Evolutionary conservation across 805 yeast species (phyloP), one percentile per base, ranked within the genome.

Genomic region (Candida taoyuanica): DNA sequence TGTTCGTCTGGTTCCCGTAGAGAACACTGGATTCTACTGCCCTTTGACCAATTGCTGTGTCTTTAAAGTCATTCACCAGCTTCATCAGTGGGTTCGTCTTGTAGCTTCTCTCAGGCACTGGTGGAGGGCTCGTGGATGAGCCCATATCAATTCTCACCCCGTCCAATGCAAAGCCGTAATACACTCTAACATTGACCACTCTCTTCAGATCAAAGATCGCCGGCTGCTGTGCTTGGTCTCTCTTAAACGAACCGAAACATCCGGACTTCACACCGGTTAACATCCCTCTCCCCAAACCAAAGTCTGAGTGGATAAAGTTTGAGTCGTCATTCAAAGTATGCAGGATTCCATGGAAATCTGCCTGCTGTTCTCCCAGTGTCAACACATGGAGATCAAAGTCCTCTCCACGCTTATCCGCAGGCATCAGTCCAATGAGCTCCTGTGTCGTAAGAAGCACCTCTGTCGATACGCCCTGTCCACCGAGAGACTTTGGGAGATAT

Each of bases 81-180:
- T 51, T 46, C 1, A 54, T 47, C 7, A 66, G 40, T 17, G 58
- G 55, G 5, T 45, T 50, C 7, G 24, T 7, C 24, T 67, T 46
- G 42, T 73, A 73, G 37, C 70, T 62, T 48, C 81, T 62, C 8
- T 65, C 59, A 3, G 81, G 80, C 3, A 72, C 51, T 3, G 65
- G 66, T 1, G 80, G 81, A 14, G 59, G 53, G n/a, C 18, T 43
- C n/a, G 27, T 31, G 5, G 36, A 31, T 52, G 45, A 7, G n/a
- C 44, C 47, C 29, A 44, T 27, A 23, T 47, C 50, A 17, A 88
- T 70, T 40, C 78, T 76, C 13, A 91, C 50, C 5, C 98, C 98
- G 60, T 89, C 96, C 16, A 93, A 60, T 0, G 95, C 94, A 17
- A 63, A 57, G 2, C 96, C 96, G 48, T 80, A 76, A 47, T 76